Conservation (phyloP, 1,284 basidiomycete species). For the Marasmius fiardii region DNA sequence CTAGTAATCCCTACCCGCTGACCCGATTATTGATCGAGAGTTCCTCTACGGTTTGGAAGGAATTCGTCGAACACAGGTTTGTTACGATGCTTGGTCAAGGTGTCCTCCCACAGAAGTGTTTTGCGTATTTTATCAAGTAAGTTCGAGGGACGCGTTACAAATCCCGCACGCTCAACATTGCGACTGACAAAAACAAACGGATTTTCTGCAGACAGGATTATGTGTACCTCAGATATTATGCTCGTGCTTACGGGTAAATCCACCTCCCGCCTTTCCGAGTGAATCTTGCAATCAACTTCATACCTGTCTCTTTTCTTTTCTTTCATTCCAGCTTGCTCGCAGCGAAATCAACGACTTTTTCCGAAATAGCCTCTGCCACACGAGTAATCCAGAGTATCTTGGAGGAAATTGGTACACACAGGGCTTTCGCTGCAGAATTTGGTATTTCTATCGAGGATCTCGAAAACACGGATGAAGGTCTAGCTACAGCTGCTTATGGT, state of each 20-base stretch:
- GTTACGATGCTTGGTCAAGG: constrained; percentile 74
- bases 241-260: constrained; percentile 64
- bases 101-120: constrained; percentile 60
- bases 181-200: constrained; percentile 8
- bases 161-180: no score
- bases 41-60: constrained; percentile 60
- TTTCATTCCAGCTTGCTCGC: constrained; percentile 59
- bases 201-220: constrained; percentile 86
- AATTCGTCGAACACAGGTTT: constrained; percentile 83
- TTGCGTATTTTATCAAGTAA: constrained; percentile 85
- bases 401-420: constrained; percentile 74
- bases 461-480: constrained; percentile 58
- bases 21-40: constrained; percentile 64
- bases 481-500: constrained; percentile 80
- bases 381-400: constrained; percentile 66
- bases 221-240: constrained; percentile 76
- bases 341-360: constrained; percentile 70
- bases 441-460: constrained; percentile 64
- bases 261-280: neutral
- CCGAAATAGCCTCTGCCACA: constrained; percentile 63
- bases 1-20: constrained; percentile 64
- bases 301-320: no score
- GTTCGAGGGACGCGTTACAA: constrained; percentile 23
- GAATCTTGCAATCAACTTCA: no score
- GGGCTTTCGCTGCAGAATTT: constrained; percentile 66